Percentiles rank a stretch among this genome's conserved stretches.
Conservation (phyloP, 768 basidiomycete genomes). For the Mycena polygramma region DNA sequence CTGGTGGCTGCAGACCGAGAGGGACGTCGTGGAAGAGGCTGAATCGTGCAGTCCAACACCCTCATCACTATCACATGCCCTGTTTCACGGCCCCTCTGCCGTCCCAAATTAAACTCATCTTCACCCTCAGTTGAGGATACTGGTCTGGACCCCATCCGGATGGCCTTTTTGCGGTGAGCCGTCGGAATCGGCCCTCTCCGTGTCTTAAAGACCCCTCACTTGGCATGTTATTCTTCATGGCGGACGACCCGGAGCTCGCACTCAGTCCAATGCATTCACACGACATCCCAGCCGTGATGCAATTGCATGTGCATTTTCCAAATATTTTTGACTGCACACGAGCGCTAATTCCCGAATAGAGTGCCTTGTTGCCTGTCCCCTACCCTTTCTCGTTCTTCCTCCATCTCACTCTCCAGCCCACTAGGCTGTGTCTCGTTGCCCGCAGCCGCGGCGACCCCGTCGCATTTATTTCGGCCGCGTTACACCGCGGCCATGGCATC, state of each 20-base stretch:
- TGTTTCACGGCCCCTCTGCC: background rate
- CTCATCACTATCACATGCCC: background rate
- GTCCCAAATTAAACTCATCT: background rate
- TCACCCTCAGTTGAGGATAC: too few relatives aligned
- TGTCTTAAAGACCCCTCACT: background rate
- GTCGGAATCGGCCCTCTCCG: background rate
- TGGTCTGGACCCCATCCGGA: too few relatives aligned
- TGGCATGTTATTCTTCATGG: background rate
- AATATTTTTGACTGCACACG: background rate
- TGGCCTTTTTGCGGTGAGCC: background rate
- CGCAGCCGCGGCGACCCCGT: conserved; percentile 48
- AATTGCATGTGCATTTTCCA: conserved; percentile 56
- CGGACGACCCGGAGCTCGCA: background rate
- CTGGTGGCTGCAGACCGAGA: background rate
- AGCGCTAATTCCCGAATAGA: conserved; percentile 42
- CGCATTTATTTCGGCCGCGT: conserved; percentile 60
- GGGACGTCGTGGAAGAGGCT: conserved; percentile 12
- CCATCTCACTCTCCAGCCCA: conserved; percentile 59
- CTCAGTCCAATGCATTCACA: conserved; percentile 12
- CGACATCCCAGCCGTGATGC: conserved; percentile 24
- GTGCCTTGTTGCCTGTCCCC: conserved; percentile 52
- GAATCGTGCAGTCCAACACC: background rate
- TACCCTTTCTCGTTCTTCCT: conserved; percentile 61
- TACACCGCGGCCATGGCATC: conserved; percentile 50
- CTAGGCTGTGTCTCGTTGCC: conserved; percentile 58